Evolutionary conservation across 2,329 filamentous ascomycete genomes (phyloP).

Genomic region (Ophidiomyces ophidiicola): DNA sequence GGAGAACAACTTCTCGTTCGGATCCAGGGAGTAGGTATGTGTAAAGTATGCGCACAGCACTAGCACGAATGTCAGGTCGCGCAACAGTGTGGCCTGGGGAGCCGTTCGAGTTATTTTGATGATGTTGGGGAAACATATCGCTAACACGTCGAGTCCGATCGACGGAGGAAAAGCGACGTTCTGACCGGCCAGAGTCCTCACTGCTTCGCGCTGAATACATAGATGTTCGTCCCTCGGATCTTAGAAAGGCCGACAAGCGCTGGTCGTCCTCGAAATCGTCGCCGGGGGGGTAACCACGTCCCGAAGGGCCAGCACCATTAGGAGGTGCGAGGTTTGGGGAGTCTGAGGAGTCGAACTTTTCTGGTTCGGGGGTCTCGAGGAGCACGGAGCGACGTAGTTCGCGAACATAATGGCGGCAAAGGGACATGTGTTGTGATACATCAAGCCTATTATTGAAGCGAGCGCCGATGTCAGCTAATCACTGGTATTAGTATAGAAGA

Average conservation of each 20-base stretch:
- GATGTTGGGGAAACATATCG: slow-evolving; percentile 51
- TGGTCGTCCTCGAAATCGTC: slow-evolving; percentile 66
- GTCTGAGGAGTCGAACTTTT: slow-evolving; percentile 46
- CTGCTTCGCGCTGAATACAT: slow-evolving; percentile 45
- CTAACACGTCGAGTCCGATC: slow-evolving; percentile 44
- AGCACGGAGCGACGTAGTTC: slow-evolving; percentile 88
- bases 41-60: slow-evolving; percentile 97
- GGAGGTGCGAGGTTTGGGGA: slow-evolving; percentile 1
- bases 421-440: slow-evolving; percentile 96
- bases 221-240: slow-evolving; percentile 42
- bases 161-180: slow-evolving; percentile 27
- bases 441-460: slow-evolving; percentile 62
- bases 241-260: slow-evolving; percentile 79
- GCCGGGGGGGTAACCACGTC: slow-evolving; percentile 37
- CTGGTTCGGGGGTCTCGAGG: slow-evolving; percentile 80
- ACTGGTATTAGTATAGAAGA: background rate
- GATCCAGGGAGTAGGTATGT: slow-evolving; percentile 91
- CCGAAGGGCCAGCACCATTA: slow-evolving; percentile 40
- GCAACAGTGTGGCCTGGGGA: slow-evolving; percentile 74
- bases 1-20: slow-evolving; percentile 89
- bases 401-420: slow-evolving; percentile 90
- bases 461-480: background rate
- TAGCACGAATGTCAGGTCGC: slow-evolving; percentile 81
- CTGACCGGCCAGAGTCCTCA: slow-evolving; percentile 35
- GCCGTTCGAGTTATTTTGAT: slow-evolving; percentile 32